Base-by-base conservation (phyloP, 805 yeast genomes). In the Helenozyma baotianmanensis region DNA sequence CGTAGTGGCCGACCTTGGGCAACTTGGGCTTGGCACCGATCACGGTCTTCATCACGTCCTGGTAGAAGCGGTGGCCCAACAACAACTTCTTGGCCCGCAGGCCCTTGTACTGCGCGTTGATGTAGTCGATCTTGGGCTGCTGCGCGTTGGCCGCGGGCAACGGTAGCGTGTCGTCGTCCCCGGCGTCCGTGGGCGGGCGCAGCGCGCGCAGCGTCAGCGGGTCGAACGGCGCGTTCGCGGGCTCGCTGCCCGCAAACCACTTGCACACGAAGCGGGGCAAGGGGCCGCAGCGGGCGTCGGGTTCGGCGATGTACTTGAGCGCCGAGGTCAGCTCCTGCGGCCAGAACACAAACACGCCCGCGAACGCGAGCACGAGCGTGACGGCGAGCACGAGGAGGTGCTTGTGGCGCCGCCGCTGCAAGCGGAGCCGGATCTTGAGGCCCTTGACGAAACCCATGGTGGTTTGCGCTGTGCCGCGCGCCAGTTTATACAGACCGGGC, bases 21-120 rank as follows among this genome's bases (percentile, higher is more conserved):
- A 32, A 33, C 3, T 74, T 43, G 1, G 86, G 86, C 41, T 57
- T 60, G 9, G 71, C 70, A 12, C 58, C 50, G 30, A 60, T 49
- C 33, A 72, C 48, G 3, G 62, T 54, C 4, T 61, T 52, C 42
- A 76, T 72, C 8, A 76, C 62, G 1, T 47, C 36, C 15, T 60
- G 53, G 46, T 67, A 75, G 39, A 69, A 70, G 14, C 56, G 50
- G 42, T 70, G 71, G 5, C 70, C 70, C 18, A 50, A 33, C 18
- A 51, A 50, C 30, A 43, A 34, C 14, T 38, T 29, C 11, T 30
- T 27, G 17, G 32, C 28, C n/a, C 29, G 33, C n/a, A 12, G 27
- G 21, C 27, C 39, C 17, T 18, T 25, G 30, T 25, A 30, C 22
- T n/a, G 19, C 9, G 40, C 14, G 22, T 33, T 26, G 27, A 41